phyloP scores from a whole-genome alignment of 768 basidiomycete genomes.

The Rickenella mellea region DNA sequence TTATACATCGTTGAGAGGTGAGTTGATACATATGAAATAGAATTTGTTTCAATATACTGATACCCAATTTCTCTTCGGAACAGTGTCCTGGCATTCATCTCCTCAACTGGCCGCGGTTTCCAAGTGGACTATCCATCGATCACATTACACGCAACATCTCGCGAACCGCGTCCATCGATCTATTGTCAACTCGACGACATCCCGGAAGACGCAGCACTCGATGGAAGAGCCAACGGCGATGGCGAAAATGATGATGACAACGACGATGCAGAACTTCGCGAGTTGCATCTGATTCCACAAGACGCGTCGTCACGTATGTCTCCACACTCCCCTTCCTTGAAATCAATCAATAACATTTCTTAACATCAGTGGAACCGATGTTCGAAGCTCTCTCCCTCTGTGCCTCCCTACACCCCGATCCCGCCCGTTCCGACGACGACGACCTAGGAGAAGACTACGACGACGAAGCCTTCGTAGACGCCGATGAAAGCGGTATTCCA shows the following conservation, averaged over 20 bases:
- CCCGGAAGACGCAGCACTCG: constrained; percentile 16
- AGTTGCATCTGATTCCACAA: constrained; percentile 69
- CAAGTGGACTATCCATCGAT: constrained; percentile 83
- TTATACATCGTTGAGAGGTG: constrained; percentile 86
- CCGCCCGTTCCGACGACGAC: constrained; percentile 27
- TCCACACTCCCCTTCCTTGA: neutral
- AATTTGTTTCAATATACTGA: neutral
- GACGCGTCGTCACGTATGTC: constrained; percentile 49
- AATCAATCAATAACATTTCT: constrained; percentile 2
- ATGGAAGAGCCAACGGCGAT: constrained; percentile 21
- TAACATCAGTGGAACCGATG: constrained; percentile 62
- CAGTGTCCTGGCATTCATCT: constrained; percentile 74
- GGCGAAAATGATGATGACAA: constrained; percentile 27
- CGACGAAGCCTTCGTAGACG: constrained; percentile 49
- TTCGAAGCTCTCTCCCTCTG: constrained; percentile 83
- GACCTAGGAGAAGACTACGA: constrained; percentile 34
- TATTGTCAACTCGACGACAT: constrained; percentile 91
- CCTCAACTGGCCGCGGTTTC: constrained; percentile 60
- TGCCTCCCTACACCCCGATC: constrained; percentile 79
- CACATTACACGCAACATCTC: constrained; percentile 88
- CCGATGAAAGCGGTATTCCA: constrained; percentile 29
- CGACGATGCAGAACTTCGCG: constrained; percentile 55
- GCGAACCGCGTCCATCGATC: constrained; percentile 58
- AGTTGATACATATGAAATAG: constrained; percentile 7
- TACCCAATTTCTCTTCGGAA: constrained; percentile 3